A percentile compares a stretch with the other conserved stretches of the same genome.
Conservation (phyloP, 2,329 filamentous ascomycete species). For the Fusarium haematococcum region DNA sequence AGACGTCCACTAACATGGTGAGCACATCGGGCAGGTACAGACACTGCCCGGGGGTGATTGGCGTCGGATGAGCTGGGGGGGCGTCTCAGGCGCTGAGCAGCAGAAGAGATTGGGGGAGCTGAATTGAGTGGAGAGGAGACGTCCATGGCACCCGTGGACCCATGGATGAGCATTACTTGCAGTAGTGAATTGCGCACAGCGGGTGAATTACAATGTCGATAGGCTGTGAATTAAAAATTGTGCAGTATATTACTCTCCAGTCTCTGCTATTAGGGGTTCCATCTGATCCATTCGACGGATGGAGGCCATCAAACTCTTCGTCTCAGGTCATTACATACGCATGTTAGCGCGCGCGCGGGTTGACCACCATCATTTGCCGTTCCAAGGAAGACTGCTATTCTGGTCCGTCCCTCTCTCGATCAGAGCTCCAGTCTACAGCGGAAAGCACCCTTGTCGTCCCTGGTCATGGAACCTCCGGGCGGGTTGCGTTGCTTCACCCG, state of each 20-base stretch:
- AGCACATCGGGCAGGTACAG: slow-evolving; percentile 13
- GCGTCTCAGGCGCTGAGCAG: slow-evolving; percentile 41
- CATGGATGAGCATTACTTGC: slow-evolving; percentile 33
- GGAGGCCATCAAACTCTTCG: background rate
- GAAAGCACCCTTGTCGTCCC: slow-evolving; percentile 25
- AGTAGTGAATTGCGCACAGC: slow-evolving; percentile 35
- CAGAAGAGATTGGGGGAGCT: slow-evolving; percentile 42
- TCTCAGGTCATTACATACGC: background rate
- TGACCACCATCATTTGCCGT: slow-evolving; percentile 42
- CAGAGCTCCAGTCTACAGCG: slow-evolving; percentile 15
- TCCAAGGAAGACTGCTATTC: slow-evolving; percentile 31
- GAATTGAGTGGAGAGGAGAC: slow-evolving; percentile 41
- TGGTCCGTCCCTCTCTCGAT: background rate
- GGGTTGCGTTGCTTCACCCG: slow-evolving; percentile 29
- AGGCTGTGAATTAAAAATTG: slow-evolving; percentile 16
- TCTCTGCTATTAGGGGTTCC: slow-evolving; percentile 8
- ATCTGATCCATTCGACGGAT: background rate
- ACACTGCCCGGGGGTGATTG: slow-evolving; percentile 37
- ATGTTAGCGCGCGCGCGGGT: slow-evolving; percentile 35
- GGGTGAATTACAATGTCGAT: slow-evolving; percentile 30
- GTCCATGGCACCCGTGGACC: slow-evolving; percentile 1
- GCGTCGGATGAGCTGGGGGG: slow-evolving; percentile 18
- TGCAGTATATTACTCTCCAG: background rate
- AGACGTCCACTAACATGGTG: slow-evolving; percentile 19
- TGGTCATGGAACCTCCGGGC: slow-evolving; percentile 33